Evolutionary conservation across 2,329 filamentous ascomycete genomes (phyloP), one percentile per base, ranked within the genome.

Genomic region (Calonectria pauciramosa): DNA sequence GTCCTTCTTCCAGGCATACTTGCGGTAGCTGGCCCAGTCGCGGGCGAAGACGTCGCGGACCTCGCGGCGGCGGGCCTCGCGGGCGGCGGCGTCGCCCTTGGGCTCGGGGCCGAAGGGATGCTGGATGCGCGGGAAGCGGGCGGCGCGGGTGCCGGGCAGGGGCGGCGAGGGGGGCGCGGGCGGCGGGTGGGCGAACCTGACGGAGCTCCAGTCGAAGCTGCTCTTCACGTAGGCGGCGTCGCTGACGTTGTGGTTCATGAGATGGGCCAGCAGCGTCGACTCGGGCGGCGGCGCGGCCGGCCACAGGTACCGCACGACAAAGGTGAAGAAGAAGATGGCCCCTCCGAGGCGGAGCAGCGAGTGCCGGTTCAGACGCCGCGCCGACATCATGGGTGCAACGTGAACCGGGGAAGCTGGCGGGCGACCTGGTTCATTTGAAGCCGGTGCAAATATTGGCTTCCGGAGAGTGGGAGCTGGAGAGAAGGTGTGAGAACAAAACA

Each of bases 1-100:
- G 75, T 91, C 90, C 38, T 86, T 85, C 75, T 88, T 81, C 89
- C 90, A 91, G 3, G 90, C 90, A 65, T 87, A 79, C 56, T 85
- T 82, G 76, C 87, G 89, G 80, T 93, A 92, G 47, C 88, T 86
- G 13, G 86, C 82, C 88, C 90, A 89, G 75, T 85, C 85, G 68
- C 85, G 85, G 32, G 83, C 73, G 28, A 89, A 89, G 2, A 83
- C 84, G 2, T 76, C 75, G 5, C 85, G 85, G 3, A 90, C 87
- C 0, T 87, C 83, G 44, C 70, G 34, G 80, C 82, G 23, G 86
- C 87, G 59, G 83, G 54, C 71, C 30, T 84, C 82, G 26, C 71
- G 71, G 9, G 11, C 38, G 16, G 28, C 8, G 44, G 65, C 36
- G 11, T 38, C 56, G 11, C 23, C 23, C 26, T 13, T 49, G n/a